phyloP scores from a whole-genome alignment of 1,139 yeast genomes.

The Sugiyamaella grinbergsii region DNA sequence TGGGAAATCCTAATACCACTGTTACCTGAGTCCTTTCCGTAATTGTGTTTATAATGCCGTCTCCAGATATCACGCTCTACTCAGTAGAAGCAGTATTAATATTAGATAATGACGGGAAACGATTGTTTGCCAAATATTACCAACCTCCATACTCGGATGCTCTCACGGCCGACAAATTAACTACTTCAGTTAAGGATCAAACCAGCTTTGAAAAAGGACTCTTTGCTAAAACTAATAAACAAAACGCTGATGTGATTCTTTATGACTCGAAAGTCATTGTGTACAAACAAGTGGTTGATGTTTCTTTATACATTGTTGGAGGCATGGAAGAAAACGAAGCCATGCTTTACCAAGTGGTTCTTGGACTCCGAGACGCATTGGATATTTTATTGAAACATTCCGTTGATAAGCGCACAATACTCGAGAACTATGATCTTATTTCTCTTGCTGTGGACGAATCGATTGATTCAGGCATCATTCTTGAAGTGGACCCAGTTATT shows the following conservation, averaged over 20 bases:
- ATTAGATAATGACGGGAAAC: conserved; percentile 77
- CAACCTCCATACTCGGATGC: conserved; percentile 55
- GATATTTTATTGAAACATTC: conserved; percentile 74
- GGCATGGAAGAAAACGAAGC: conserved; percentile 85
- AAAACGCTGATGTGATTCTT: conserved; percentile 76
- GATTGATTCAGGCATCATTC: conserved; percentile 78
- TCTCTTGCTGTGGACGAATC: conserved; percentile 88
- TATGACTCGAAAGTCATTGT: conserved; percentile 73
- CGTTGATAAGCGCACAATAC: conserved; percentile 74
- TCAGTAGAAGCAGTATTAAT: conserved; percentile 75
- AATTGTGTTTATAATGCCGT: conserved; percentile 23
- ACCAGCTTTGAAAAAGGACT: conserved; percentile 72
- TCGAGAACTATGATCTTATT: conserved; percentile 84
- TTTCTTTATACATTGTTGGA: conserved; percentile 70
- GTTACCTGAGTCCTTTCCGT: too few relatives aligned
- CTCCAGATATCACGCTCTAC: conserved; percentile 51
- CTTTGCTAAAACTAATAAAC: conserved; percentile 74
- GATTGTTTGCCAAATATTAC: conserved; percentile 86
- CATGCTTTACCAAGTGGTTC: conserved; percentile 72
- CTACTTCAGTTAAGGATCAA: conserved; percentile 59
- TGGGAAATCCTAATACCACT: not conserved
- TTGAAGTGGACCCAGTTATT: conserved; percentile 85
- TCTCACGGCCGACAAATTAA: conserved; percentile 29
- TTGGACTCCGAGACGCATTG: conserved; percentile 78
- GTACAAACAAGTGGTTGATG: conserved; percentile 80